Percentiles rank a stretch among this genome's conserved stretches.
phyloP scores from a whole-genome alignment of 768 basidiomycete genomes.

The Russula sp. region DNA sequence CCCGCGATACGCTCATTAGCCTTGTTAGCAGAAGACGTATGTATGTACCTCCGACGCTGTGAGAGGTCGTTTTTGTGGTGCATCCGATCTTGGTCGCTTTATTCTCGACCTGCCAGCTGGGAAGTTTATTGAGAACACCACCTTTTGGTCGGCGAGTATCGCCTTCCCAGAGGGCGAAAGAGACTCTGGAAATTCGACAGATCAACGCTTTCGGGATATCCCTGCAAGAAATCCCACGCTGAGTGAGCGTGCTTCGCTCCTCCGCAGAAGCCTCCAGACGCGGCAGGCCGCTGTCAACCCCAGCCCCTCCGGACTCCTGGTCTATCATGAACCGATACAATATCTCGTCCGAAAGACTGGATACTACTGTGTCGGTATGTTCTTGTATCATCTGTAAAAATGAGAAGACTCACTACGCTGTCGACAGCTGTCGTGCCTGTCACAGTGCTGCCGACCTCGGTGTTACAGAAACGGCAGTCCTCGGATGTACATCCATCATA shows the following conservation, averaged over 20 bases:
- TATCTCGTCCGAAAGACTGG: constrained; percentile 83
- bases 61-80: constrained; percentile 58
- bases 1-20: constrained; percentile 27
- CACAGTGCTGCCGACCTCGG: constrained; percentile 48
- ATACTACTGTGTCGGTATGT: constrained; percentile 91
- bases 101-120: constrained; percentile 69
- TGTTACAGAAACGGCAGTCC: constrained; percentile 26
- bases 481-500: constrained; percentile 67
- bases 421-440: constrained; percentile 71
- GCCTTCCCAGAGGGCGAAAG: constrained; percentile 25
- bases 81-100: constrained; percentile 76
- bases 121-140: constrained; percentile 59
- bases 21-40: constrained; percentile 75
- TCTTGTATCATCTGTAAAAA: not conserved
- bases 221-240: constrained; percentile 52
- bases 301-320: constrained; percentile 42
- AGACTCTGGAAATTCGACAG: constrained; percentile 22
- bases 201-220: constrained; percentile 47
- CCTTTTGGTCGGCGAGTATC: constrained; percentile 91
- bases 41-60: constrained; percentile 85
- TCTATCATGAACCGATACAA: constrained; percentile 68
- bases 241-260: constrained; percentile 33
- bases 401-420: constrained; percentile 1
- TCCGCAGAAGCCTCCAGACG: constrained; percentile 9
- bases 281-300: constrained; percentile 26